phyloP scores from a whole-genome alignment of 169 alveolate species.

The Plasmodium fragile region DNA sequence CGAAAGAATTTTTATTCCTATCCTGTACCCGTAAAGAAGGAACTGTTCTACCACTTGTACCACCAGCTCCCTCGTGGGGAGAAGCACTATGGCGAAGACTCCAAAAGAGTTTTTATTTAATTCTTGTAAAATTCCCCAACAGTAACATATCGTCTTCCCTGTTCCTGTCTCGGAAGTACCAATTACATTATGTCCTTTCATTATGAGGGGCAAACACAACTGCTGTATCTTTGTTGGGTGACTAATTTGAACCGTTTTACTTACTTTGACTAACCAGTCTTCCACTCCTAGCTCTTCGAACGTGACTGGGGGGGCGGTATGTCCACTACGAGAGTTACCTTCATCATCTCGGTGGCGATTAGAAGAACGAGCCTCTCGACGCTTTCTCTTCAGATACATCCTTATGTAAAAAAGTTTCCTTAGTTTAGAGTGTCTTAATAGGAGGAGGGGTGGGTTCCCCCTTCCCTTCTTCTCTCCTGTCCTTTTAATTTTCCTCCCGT shows the following conservation, averaged over 20 bases:
- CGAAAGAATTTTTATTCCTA: constrained; percentile 88
- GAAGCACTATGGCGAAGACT: constrained; percentile 94
- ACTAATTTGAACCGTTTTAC: constrained; percentile 79
- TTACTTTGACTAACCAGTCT: constrained; percentile 82
- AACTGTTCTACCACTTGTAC: constrained; percentile 96
- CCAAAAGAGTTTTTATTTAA: constrained; percentile 96
- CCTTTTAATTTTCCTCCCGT: background rate
- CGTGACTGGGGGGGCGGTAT: constrained; percentile 13
- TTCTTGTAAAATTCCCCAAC: constrained; percentile 95
- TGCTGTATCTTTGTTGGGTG: constrained; percentile 94
- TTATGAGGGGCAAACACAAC: constrained; percentile 91
- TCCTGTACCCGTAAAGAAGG: constrained; percentile 92
- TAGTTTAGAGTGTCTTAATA: background rate
- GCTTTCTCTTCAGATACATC: constrained; percentile 8
- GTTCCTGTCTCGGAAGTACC: constrained; percentile 98
- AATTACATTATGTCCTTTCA: constrained; percentile 92
- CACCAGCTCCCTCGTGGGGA: constrained; percentile 99
- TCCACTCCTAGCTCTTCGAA: constrained; percentile 84
- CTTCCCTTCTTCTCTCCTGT: background rate
- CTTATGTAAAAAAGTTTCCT: constrained; percentile 17
- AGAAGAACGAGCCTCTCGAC: background rate
- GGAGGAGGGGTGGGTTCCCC: constrained; percentile 3
- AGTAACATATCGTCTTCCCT: constrained; percentile 98
- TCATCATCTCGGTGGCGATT: background rate
- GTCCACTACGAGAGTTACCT: background rate